Percentiles rank a stretch among this genome's conserved stretches.
Evolutionary conservation across 306 rosid species (phyloP).

Genomic region (Quercus wislizeni): DNA sequence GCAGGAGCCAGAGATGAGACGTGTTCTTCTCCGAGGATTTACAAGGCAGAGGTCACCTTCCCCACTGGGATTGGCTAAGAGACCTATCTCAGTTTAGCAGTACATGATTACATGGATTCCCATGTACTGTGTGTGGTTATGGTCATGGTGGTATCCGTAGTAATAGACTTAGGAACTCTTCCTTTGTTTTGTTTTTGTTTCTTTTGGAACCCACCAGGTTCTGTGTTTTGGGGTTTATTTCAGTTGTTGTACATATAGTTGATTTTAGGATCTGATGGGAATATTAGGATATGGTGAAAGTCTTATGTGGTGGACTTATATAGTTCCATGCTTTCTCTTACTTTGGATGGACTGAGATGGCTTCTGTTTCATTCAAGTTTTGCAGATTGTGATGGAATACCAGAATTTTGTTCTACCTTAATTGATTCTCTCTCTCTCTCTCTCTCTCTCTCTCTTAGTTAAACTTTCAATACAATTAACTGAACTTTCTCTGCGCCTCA

Average conservation of each 20-base stretch:
- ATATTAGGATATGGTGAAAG: not conserved
- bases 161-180: too few species aligned
- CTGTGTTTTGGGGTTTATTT: not conserved
- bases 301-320: not conserved
- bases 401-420: not conserved
- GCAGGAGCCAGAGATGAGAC: conserved; percentile 44
- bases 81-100: conserved; percentile 29
- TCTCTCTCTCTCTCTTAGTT: not conserved
- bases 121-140: too few species aligned
- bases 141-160: too few species aligned
- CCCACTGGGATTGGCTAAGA: conserved; percentile 52
- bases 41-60: conserved; percentile 53
- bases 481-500: too few species aligned
- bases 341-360: not conserved
- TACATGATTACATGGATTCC: not conserved
- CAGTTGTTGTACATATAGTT: not conserved
- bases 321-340: not conserved
- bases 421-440: not conserved
- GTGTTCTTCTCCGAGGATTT: conserved; percentile 36
- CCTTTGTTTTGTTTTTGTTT: too few species aligned
- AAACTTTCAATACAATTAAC: not conserved
- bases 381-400: not conserved
- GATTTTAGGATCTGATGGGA: not conserved
- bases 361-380: not conserved
- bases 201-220: not conserved